These are phyloP conservation scores for Peniophora sp. DNA, from an alignment of 1,284 basidiomycete species.

Conservation along the genomic window DNA sequence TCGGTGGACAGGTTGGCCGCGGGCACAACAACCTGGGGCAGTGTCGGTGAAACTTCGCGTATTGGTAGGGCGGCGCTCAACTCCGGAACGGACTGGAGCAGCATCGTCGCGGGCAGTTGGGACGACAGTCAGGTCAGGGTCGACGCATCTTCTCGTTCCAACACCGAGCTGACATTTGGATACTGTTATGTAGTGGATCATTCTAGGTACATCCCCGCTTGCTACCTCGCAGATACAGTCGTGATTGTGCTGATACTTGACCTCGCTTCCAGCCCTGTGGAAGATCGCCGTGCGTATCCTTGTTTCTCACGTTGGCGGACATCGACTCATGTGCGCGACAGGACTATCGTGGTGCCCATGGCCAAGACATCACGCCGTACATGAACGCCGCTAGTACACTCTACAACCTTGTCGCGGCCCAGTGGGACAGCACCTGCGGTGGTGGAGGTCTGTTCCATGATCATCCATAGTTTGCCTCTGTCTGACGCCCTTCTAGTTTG, in stretches of 20 bases:
- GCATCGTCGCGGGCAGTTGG: conserved; percentile 34
- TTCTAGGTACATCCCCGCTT: conserved; percentile 17
- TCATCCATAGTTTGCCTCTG: conserved; percentile 16
- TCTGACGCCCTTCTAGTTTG: conserved; percentile 29
- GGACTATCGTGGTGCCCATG: conserved; percentile 34
- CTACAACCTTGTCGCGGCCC: conserved; percentile 38
- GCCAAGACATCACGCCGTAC: conserved; percentile 26
- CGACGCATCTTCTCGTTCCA: not conserved
- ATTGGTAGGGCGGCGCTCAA: conserved; percentile 33
- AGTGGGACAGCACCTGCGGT: conserved; percentile 38
- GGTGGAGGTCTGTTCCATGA: conserved; percentile 21
- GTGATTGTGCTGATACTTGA: no score
- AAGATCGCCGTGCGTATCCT: conserved; percentile 31
- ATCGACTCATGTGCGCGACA: no score
- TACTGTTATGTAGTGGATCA: conserved; percentile 37
- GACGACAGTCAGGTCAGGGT: conserved; percentile 39
- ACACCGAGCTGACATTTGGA: not conserved
- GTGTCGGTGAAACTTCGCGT: conserved; percentile 32
- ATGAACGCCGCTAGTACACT: conserved; percentile 34
- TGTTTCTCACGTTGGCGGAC: no score
- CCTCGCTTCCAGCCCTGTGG: conserved; percentile 27
- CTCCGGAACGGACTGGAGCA: conserved; percentile 30
- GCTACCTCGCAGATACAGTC: no score
- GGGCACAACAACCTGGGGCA: conserved; percentile 27
- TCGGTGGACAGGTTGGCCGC: conserved; percentile 19